These are phyloP conservation scores for Starmerella bombicola DNA, from an alignment of 805 yeast species.

Conservation along the genomic window DNA sequence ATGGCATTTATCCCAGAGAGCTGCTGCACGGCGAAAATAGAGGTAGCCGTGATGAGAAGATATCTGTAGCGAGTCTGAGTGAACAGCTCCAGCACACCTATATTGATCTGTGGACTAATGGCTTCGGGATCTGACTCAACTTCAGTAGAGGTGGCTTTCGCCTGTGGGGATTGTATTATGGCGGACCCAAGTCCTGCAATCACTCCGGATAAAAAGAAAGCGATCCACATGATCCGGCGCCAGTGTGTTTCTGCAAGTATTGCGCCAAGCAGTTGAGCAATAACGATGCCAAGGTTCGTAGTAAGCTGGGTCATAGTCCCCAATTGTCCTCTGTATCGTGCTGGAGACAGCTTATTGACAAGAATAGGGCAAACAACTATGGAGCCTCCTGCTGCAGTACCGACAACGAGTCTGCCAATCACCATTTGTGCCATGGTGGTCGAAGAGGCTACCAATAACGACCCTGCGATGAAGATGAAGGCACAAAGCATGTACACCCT, in stretches of 20 bases:
- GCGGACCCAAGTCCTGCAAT: not conserved
- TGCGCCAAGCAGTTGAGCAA: slow-evolving; percentile 66
- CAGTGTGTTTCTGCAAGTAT: slow-evolving; percentile 56
- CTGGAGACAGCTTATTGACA: slow-evolving; percentile 70
- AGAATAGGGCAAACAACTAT: slow-evolving; percentile 76
- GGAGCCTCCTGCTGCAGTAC: slow-evolving; percentile 78
- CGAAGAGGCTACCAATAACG: slow-evolving; percentile 44
- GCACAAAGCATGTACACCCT: slow-evolving; percentile 40
- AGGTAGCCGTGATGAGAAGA: slow-evolving; percentile 54
- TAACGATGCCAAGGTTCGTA: slow-evolving; percentile 70
- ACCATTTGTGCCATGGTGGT: slow-evolving; percentile 35
- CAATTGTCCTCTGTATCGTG: slow-evolving; percentile 52
- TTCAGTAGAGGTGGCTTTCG: not conserved
- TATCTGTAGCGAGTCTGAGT: slow-evolving; percentile 40
- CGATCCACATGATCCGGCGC: slow-evolving; percentile 46
- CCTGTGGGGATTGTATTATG: not conserved
- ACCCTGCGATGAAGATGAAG: slow-evolving; percentile 44
- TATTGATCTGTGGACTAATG: not conserved
- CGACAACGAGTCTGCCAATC: slow-evolving; percentile 64
- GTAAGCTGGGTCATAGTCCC: slow-evolving; percentile 87
- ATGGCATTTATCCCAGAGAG: slow-evolving; percentile 87
- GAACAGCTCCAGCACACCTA: slow-evolving; percentile 35
- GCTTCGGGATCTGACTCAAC: not conserved
- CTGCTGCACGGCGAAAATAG: slow-evolving; percentile 74
- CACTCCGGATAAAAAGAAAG: slow-evolving; percentile 38